Conservation (phyloP, 495 filamentous ascomycete genomes). For the Hyphodiscus hymeniophilus region DNA sequence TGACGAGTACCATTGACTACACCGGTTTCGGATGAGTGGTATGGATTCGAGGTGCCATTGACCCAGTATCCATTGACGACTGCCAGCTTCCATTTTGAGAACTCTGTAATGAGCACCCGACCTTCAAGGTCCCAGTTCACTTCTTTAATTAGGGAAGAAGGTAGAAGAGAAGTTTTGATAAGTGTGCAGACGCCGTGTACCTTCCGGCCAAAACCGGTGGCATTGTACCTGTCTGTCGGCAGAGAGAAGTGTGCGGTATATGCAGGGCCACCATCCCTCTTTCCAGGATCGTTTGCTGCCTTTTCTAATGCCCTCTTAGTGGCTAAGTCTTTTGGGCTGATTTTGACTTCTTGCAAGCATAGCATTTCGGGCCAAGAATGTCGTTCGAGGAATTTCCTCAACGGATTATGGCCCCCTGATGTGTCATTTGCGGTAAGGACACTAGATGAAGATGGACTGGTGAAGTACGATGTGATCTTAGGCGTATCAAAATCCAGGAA, state of each 20-base stretch:
- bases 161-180: constrained; percentile 34
- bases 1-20: constrained; percentile 35
- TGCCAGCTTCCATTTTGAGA: constrained; percentile 19
- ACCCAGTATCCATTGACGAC: constrained; percentile 44
- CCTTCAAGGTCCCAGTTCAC: constrained; percentile 46
- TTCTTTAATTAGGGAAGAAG: constrained; percentile 16
- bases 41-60: constrained; percentile 41
- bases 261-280: constrained; percentile 13
- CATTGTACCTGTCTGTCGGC: constrained; percentile 40
- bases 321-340: constrained; percentile 25
- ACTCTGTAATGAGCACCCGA: constrained; percentile 31
- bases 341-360: constrained; percentile 46
- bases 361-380: constrained; percentile 40
- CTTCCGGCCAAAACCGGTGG: constrained; percentile 35
- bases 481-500: constrained; percentile 26
- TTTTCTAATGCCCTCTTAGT: constrained; percentile 20
- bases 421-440: constrained; percentile 4
- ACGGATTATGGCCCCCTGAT: constrained; percentile 7
- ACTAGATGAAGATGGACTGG: background rate
- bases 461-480: constrained; percentile 37
- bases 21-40: constrained; percentile 32
- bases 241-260: constrained; percentile 37
- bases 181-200: constrained; percentile 44
- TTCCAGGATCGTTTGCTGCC: constrained; percentile 26
- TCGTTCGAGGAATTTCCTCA: constrained; percentile 35